phyloP scores from a whole-genome alignment of 169 alveolate species.

The Plasmodium berghei region DNA sequence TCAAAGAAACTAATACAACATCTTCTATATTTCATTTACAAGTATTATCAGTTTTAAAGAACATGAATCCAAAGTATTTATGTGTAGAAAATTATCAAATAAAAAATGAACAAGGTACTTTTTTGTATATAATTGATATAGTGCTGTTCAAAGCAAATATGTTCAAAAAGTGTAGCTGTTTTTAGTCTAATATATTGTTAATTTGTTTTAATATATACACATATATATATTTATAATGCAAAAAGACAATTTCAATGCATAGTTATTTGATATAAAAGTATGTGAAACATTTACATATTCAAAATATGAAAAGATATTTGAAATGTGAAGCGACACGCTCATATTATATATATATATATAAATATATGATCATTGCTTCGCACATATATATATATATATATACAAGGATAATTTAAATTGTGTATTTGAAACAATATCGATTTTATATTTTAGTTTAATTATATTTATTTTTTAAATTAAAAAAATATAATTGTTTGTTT shows the following conservation, averaged over 20 bases:
- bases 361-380: slow-evolving; percentile 15
- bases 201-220: slow-evolving; percentile 35
- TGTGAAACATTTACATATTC: slow-evolving; percentile 59
- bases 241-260: slow-evolving; percentile 32
- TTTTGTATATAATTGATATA: slow-evolving; percentile 64
- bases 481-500: slow-evolving; percentile 15
- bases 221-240: slow-evolving; percentile 17
- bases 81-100: slow-evolving; percentile 34
- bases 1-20: slow-evolving; percentile 28
- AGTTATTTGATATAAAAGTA: slow-evolving; percentile 20
- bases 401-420: slow-evolving; percentile 16
- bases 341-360: slow-evolving; percentile 24
- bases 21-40: slow-evolving; percentile 52
- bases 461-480: slow-evolving; percentile 45
- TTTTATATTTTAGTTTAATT: slow-evolving; percentile 48
- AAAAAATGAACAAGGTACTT: slow-evolving; percentile 63
- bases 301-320: slow-evolving; percentile 1
- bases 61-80: slow-evolving; percentile 25
- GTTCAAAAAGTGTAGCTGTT: slow-evolving; percentile 15
- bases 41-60: slow-evolving; percentile 38
- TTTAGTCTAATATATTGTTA: slow-evolving; percentile 36
- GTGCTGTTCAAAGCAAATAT: slow-evolving; percentile 22
- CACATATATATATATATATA: slow-evolving; percentile 11
- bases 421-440: slow-evolving; percentile 21
- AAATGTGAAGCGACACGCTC: too few relatives aligned